These are phyloP conservation scores for Melastoma malabathricum DNA, from an alignment of 345 rosid species.

Conservation along the genomic window DNA sequence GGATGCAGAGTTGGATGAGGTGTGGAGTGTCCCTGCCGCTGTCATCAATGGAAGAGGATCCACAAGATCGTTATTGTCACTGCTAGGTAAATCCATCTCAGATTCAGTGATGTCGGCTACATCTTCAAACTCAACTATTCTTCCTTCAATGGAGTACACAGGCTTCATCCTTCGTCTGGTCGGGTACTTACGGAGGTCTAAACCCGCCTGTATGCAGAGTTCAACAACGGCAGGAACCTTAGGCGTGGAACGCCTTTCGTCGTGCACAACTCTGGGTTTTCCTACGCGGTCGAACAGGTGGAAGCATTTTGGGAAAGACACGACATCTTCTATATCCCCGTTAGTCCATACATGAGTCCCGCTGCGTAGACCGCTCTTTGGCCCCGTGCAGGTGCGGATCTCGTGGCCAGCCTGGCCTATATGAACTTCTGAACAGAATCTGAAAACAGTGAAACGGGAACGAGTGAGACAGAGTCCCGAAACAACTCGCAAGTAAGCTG, in stretches of 20 bases:
- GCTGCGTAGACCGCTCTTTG: slow-evolving; percentile 47
- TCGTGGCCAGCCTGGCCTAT: slow-evolving; percentile 60
- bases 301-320: slow-evolving; percentile 55
- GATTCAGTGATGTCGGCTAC: slow-evolving; percentile 10
- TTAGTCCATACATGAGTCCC: slow-evolving; percentile 71
- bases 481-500: not conserved
- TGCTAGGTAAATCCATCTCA: slow-evolving; percentile 1
- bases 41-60: slow-evolving; percentile 4
- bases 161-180: slow-evolving; percentile 64
- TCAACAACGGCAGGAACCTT: slow-evolving; percentile 64
- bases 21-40: slow-evolving; percentile 7
- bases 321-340: slow-evolving; percentile 42
- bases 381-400: slow-evolving; percentile 68
- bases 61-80: not conserved
- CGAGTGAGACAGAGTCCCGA: not conserved
- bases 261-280: slow-evolving; percentile 58
- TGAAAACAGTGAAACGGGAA: slow-evolving; percentile 9
- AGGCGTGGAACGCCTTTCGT: slow-evolving; percentile 37
- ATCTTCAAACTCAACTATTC: slow-evolving; percentile 73
- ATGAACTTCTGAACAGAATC: slow-evolving; percentile 66
- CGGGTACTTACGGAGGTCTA: slow-evolving; percentile 53
- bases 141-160: slow-evolving; percentile 72
- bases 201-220: slow-evolving; percentile 76
- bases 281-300: slow-evolving; percentile 84
- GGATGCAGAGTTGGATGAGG: slow-evolving; percentile 4